These are phyloP conservation scores for Paramyrothecium sp. DNA, from an alignment of 2,329 filamentous ascomycete genomes.

Conservation along the genomic window DNA sequence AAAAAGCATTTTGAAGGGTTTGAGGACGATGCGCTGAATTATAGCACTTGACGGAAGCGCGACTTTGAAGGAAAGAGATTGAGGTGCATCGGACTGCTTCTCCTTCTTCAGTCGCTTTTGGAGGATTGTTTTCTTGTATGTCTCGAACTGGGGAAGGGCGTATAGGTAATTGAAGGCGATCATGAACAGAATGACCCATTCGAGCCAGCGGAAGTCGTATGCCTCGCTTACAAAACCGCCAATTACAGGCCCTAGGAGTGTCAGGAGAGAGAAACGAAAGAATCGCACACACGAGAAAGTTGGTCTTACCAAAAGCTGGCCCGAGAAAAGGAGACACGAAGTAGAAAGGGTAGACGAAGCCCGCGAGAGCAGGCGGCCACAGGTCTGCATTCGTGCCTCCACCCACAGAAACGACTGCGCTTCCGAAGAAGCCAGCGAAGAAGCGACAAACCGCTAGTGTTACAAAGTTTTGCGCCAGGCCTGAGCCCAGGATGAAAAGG, in stretches of 20 bases:
- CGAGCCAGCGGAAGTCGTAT: background rate
- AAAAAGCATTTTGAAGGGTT: constrained; percentile 14
- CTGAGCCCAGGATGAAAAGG: background rate
- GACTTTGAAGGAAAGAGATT: background rate
- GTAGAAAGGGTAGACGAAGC: background rate
- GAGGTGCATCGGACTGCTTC: background rate
- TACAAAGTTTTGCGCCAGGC: background rate
- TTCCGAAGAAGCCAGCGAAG: background rate
- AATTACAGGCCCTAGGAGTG: background rate
- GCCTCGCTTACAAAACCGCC: background rate
- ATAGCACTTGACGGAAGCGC: no score
- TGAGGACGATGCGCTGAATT: background rate
- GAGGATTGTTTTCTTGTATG: background rate
- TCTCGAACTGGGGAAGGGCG: background rate
- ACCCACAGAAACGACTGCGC: background rate
- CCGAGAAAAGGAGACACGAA: background rate
- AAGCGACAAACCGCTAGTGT: background rate
- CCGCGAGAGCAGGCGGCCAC: background rate
- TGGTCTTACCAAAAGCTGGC: background rate
- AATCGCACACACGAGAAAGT: no score
- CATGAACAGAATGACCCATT: background rate
- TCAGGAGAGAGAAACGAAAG: no score
- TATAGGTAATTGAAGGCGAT: background rate
- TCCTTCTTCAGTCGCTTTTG: background rate
- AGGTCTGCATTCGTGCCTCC: background rate